These are phyloP conservation scores for Botryosphaeria dothidea DNA, from an alignment of 2,329 filamentous ascomycete species.

Conservation along the genomic window DNA sequence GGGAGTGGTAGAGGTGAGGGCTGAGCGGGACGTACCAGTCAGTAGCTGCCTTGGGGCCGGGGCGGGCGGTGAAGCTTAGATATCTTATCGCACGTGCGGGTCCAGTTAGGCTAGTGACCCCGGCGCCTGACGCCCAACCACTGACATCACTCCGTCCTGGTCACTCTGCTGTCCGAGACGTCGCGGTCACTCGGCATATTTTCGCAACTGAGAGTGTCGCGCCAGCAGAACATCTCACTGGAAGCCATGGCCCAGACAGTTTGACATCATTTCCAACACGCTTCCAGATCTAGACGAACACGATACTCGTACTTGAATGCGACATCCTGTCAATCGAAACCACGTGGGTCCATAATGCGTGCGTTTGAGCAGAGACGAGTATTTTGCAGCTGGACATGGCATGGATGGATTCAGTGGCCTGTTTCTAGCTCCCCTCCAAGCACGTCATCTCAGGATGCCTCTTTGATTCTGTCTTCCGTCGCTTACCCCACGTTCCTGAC, in stretches of 20 bases:
- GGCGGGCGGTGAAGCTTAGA: not conserved
- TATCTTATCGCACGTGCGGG: slow-evolving; percentile 3
- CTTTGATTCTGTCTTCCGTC: not conserved
- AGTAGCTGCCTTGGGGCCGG: slow-evolving; percentile 9
- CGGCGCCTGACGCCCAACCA: slow-evolving; percentile 1
- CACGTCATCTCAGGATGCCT: slow-evolving; percentile 10
- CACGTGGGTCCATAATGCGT: too few species aligned
- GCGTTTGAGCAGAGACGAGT: not conserved
- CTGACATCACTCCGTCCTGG: not conserved
- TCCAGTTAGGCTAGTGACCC: not conserved
- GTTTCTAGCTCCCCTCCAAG: not conserved
- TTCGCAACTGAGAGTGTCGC: not conserved
- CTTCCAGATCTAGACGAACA: too few species aligned
- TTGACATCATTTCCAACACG: too few species aligned
- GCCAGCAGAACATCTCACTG: not conserved
- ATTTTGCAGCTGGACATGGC: not conserved
- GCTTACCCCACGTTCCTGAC: not conserved
- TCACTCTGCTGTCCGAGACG: not conserved
- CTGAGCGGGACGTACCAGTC: slow-evolving; percentile 2
- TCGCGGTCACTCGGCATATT: not conserved
- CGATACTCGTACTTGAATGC: too few species aligned
- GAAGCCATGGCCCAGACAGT: not conserved
- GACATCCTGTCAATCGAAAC: too few species aligned
- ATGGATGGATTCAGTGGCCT: not conserved
- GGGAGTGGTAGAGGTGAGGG: slow-evolving; percentile 16